Evolutionary conservation across 352 stramenopile species (phyloP).

Genomic region (Plasmopara halstedii): DNA sequence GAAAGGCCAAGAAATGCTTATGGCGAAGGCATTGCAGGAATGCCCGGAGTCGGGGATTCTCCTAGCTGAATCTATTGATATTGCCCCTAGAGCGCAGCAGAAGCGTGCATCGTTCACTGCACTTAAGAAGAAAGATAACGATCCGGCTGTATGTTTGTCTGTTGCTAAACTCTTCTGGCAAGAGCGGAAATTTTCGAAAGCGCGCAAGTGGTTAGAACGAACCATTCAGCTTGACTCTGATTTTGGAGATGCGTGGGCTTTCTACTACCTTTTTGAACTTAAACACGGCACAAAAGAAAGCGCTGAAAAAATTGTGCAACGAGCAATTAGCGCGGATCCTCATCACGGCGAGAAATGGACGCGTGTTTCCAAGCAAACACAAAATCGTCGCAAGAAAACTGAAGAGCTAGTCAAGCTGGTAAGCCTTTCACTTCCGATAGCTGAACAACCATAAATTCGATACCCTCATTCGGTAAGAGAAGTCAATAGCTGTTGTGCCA

Average conservation of each 20-base stretch:
- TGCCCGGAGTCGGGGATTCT: conserved; percentile 93
- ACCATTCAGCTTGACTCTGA: conserved; percentile 94
- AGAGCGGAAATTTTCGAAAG: conserved; percentile 93
- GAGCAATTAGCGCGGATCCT: conserved; percentile 88
- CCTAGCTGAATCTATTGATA: conserved; percentile 94
- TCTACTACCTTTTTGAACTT: conserved; percentile 97
- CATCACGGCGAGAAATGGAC: conserved; percentile 95
- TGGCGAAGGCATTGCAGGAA: conserved; percentile 96
- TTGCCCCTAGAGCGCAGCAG: conserved; percentile 90
- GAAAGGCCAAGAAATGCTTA: conserved; percentile 93
- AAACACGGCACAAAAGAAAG: conserved; percentile 79
- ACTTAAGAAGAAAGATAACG: conserved; percentile 96
- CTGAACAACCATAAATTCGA: conserved; percentile 30
- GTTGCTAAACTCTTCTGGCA: conserved; percentile 96
- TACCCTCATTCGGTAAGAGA: background rate
- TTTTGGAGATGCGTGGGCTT: conserved; percentile 95
- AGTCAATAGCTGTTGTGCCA: background rate
- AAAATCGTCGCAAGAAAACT: conserved; percentile 79
- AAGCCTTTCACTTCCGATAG: conserved; percentile 65
- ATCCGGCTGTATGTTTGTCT: conserved; percentile 93
- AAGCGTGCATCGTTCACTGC: conserved; percentile 94
- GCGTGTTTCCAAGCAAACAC: conserved; percentile 88
- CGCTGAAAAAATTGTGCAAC: conserved; percentile 79
- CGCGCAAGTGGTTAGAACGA: conserved; percentile 96
- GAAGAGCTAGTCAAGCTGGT: conserved; percentile 73